Conservation (phyloP, 148 eudicot species). For the Cornus florida region DNA sequence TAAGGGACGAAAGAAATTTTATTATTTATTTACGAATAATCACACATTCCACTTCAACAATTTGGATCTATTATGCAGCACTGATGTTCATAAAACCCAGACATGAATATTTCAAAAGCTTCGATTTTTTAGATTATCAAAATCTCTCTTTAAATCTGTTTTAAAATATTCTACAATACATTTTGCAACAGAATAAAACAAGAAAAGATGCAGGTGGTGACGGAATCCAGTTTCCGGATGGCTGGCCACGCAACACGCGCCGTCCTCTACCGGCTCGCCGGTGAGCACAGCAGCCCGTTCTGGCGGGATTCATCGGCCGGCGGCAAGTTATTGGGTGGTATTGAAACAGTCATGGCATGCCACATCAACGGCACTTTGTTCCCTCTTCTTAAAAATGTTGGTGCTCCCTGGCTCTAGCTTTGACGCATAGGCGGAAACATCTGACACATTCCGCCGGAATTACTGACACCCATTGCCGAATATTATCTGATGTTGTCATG, state of each 20-base stretch:
- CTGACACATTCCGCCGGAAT: background rate
- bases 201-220: conserved; percentile 22
- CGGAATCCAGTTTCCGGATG: conserved; percentile 6
- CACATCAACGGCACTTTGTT: conserved; percentile 63
- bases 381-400: conserved; percentile 71
- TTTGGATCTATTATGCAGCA: too few relatives aligned
- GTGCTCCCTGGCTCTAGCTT: conserved; percentile 61
- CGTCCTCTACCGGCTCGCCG: conserved; percentile 24
- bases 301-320: conserved; percentile 60
- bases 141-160: too few relatives aligned
- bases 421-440: background rate
- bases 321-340: conserved; percentile 58
- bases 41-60: too few relatives aligned
- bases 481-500: too few relatives aligned
- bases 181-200: background rate
- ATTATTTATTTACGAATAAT: too few relatives aligned
- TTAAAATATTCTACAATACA: too few relatives aligned
- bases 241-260: conserved; percentile 25
- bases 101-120: too few relatives aligned
- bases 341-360: conserved; percentile 59
- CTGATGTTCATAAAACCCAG: too few relatives aligned
- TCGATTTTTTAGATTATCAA: too few relatives aligned
- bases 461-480: too few relatives aligned
- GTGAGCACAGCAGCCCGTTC: conserved; percentile 28
- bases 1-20: too few relatives aligned